These are phyloP conservation scores for Diversispora epigaea DNA, from an alignment of 192 early-diverging fungal species.

Conservation along the genomic window DNA sequence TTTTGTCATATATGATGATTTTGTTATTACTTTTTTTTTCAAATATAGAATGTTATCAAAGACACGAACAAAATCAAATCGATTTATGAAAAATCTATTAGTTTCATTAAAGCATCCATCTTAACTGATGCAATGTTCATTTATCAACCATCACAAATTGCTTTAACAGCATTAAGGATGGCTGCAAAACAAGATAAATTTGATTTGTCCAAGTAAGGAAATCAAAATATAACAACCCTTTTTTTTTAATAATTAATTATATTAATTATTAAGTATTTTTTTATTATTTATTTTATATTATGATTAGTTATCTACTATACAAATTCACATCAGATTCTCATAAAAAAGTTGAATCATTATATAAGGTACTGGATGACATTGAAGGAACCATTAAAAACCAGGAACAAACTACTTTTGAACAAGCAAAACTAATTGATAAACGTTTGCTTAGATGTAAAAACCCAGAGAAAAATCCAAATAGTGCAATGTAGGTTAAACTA, in stretches of 20 bases:
- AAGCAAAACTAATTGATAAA: slow-evolving; percentile 62
- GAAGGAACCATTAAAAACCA: slow-evolving; percentile 46
- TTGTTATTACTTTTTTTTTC: background rate
- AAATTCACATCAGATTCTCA: slow-evolving; percentile 32
- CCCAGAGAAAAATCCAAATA: slow-evolving; percentile 72
- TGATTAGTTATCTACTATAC: slow-evolving; percentile 41
- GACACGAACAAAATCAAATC: slow-evolving; percentile 48
- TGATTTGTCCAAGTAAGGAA: slow-evolving; percentile 49
- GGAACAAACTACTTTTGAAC: slow-evolving; percentile 43
- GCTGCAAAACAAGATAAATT: slow-evolving; percentile 55
- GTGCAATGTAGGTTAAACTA: slow-evolving; percentile 48
- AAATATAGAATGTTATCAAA: slow-evolving; percentile 40
- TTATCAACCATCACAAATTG: slow-evolving; percentile 78
- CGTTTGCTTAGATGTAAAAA: slow-evolving; percentile 66
- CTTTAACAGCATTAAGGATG: slow-evolving; percentile 63
- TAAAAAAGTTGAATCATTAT: slow-evolving; percentile 44
- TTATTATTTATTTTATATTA: background rate
- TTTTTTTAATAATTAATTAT: background rate
- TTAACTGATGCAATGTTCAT: slow-evolving; percentile 72
- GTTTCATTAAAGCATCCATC: slow-evolving; percentile 58
- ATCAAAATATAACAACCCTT: background rate
- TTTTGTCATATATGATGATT: background rate
- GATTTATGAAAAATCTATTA: slow-evolving; percentile 54
- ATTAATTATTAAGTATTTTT: background rate
- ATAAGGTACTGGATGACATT: slow-evolving; percentile 53